These are phyloP conservation scores for Paracoccidioides lutzii DNA, from an alignment of 2,329 filamentous ascomycete genomes.

Conservation along the genomic window DNA sequence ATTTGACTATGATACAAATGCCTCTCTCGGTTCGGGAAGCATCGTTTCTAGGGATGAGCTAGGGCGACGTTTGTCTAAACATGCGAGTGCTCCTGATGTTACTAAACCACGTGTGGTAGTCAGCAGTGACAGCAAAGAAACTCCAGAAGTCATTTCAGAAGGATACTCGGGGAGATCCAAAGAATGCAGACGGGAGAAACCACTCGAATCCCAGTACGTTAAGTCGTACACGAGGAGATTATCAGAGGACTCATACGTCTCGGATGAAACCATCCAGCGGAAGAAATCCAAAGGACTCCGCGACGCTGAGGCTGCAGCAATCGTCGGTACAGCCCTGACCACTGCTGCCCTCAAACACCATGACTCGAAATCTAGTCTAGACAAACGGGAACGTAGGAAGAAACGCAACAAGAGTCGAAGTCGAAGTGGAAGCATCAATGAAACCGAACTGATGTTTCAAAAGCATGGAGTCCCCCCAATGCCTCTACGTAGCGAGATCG, in stretches of 20 bases:
- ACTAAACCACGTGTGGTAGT: conserved; percentile 49
- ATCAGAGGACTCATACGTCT: conserved; percentile 35
- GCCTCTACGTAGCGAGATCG: conserved; percentile 75
- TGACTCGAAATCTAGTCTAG: conserved; percentile 49
- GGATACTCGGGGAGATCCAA: conserved; percentile 30
- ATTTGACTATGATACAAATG: conserved; percentile 52
- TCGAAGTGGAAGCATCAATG: conserved; percentile 34
- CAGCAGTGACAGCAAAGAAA: conserved; percentile 45
- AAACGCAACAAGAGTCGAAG: conserved; percentile 40
- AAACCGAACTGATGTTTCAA: conserved; percentile 42
- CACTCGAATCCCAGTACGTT: conserved; percentile 37
- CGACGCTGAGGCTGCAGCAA: conserved; percentile 43
- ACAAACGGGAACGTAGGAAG: conserved; percentile 29
- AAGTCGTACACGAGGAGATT: conserved; percentile 31
- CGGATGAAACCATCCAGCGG: conserved; percentile 40
- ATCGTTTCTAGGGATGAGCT: conserved; percentile 43
- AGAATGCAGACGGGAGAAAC: conserved; percentile 41
- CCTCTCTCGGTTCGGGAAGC: conserved; percentile 47
- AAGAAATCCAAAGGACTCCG: conserved; percentile 43
- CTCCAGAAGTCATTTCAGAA: conserved; percentile 44
- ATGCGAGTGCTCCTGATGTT: conserved; percentile 48
- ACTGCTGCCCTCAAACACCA: conserved; percentile 51
- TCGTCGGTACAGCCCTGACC: conserved; percentile 46
- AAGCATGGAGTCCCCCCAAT: conserved; percentile 59
- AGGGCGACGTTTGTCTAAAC: conserved; percentile 41